Evolutionary conservation across 371 early-diverging fungal species (phyloP).

Genomic region (Quaeritorhiza haematococci): DNA sequence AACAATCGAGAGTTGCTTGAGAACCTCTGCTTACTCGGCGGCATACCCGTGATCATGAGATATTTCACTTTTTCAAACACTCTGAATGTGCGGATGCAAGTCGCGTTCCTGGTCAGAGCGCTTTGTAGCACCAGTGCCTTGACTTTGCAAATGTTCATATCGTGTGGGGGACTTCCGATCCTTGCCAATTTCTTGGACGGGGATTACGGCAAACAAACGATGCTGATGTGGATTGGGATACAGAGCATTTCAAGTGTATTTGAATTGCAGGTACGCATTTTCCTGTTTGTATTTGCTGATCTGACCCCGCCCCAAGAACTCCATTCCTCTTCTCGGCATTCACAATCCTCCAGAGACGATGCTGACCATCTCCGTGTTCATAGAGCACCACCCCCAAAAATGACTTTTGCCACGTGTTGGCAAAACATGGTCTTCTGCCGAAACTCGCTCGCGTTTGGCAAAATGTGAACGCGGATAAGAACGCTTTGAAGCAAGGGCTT

Average conservation of each 20-base stretch:
- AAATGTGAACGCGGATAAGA: constrained; percentile 32
- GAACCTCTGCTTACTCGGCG: constrained; percentile 50
- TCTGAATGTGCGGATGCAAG: constrained; percentile 25
- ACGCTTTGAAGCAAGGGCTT: constrained; percentile 16
- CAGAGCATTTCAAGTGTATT: constrained; percentile 49
- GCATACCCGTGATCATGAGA: constrained; percentile 43
- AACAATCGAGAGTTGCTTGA: constrained; percentile 32
- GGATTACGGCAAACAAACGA: constrained; percentile 36
- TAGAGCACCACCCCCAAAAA: constrained; percentile 49
- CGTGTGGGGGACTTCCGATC: constrained; percentile 47
- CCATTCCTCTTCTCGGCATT: too few species aligned
- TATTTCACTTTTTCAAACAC: constrained; percentile 31
- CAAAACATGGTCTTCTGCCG: constrained; percentile 44
- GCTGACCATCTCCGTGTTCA: neutral
- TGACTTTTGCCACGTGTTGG: constrained; percentile 51
- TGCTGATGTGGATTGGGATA: constrained; percentile 47
- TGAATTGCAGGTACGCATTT: constrained; percentile 39
- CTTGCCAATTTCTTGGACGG: constrained; percentile 44
- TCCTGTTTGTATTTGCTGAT: neutral
- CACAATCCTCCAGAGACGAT: neutral
- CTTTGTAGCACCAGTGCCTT: constrained; percentile 39
- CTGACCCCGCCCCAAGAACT: too few species aligned
- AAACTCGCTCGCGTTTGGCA: constrained; percentile 36
- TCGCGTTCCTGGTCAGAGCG: constrained; percentile 42
- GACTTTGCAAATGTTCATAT: constrained; percentile 52